Evolutionary conservation across 306 rosid genomes (phyloP).

Genomic region (Castanospermum australe): DNA sequence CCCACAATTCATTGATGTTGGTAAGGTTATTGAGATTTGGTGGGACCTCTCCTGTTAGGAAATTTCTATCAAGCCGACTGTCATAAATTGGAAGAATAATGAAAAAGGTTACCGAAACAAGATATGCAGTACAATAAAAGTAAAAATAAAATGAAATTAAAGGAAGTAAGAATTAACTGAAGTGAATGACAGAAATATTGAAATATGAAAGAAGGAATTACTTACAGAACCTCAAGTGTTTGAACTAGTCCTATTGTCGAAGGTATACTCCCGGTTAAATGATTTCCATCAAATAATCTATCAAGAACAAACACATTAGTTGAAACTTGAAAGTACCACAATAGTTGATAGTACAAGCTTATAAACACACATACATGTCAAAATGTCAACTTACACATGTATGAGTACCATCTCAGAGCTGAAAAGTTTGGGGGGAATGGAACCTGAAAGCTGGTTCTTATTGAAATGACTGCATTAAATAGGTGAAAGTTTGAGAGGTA

Average conservation of each 20-base stretch:
- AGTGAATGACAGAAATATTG: background rate
- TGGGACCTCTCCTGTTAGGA: conserved; percentile 65
- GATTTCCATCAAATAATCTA: conserved; percentile 87
- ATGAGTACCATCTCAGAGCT: conserved; percentile 73
- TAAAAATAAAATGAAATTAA: background rate
- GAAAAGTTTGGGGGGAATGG: conserved; percentile 69
- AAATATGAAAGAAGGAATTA: conserved; percentile 32
- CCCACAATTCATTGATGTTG: conserved; percentile 75
- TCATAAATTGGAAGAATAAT: conserved; percentile 29
- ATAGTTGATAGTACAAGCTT: background rate
- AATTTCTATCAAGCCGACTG: conserved; percentile 96
- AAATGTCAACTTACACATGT: conserved; percentile 67
- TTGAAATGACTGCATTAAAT: conserved; percentile 85
- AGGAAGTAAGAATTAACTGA: background rate
- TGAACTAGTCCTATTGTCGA: conserved; percentile 68
- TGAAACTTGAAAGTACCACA: conserved; percentile 19
- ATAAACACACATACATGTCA: background rate
- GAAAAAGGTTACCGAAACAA: background rate
- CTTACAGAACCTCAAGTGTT: conserved; percentile 97
- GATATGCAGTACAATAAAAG: background rate
- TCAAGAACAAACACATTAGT: conserved; percentile 1
- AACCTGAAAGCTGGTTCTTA: conserved; percentile 84
- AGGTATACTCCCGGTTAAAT: conserved; percentile 63
- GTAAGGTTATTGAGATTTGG: conserved; percentile 67
- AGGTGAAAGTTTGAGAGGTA: too few relatives aligned